phyloP scores from a whole-genome alignment of 495 filamentous ascomycete species.

The Aspergillus haitiensis region DNA sequence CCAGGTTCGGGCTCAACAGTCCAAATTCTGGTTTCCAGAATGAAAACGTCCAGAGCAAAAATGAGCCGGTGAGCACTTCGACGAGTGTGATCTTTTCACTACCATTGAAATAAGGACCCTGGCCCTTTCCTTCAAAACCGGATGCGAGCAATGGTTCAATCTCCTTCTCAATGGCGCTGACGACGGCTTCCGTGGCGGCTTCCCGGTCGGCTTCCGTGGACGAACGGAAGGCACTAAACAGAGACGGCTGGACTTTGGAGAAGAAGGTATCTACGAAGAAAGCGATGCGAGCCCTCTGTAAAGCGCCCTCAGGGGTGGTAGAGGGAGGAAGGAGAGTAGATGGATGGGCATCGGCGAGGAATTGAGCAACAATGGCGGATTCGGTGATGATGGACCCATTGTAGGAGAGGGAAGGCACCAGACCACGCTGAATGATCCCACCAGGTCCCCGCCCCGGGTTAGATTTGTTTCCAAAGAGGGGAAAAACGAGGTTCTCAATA shows the following conservation, averaged over 20 bases:
- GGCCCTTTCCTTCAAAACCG: constrained; percentile 38
- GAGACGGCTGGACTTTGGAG: constrained; percentile 55
- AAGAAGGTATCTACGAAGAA: constrained; percentile 79
- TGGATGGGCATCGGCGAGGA: constrained; percentile 63
- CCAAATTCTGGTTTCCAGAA: constrained; percentile 51
- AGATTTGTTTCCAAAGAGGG: not conserved
- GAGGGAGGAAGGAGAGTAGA: constrained; percentile 49
- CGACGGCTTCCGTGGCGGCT: constrained; percentile 32
- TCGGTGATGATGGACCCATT: constrained; percentile 74
- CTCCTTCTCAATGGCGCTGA: constrained; percentile 65
- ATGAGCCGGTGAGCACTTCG: constrained; percentile 75
- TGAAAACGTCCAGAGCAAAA: constrained; percentile 58
- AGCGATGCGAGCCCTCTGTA: constrained; percentile 64
- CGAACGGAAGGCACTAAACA: constrained; percentile 46
- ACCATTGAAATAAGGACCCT: constrained; percentile 79
- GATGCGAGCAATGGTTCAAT: constrained; percentile 65
- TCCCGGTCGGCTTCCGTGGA: constrained; percentile 40
- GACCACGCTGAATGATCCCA: constrained; percentile 54
- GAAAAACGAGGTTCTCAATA: not conserved
- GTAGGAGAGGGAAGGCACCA: constrained; percentile 73
- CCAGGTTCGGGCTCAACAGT: constrained; percentile 52
- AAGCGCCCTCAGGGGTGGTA: constrained; percentile 37
- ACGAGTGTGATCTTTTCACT: constrained; percentile 70
- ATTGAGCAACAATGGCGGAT: constrained; percentile 70
- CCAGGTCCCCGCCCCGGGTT: not conserved